Percentiles rank a stretch among this genome's conserved stretches.
These are phyloP conservation scores for Schizophyllum commune DNA, from an alignment of 1,284 basidiomycete species.

Conservation along the genomic window DNA sequence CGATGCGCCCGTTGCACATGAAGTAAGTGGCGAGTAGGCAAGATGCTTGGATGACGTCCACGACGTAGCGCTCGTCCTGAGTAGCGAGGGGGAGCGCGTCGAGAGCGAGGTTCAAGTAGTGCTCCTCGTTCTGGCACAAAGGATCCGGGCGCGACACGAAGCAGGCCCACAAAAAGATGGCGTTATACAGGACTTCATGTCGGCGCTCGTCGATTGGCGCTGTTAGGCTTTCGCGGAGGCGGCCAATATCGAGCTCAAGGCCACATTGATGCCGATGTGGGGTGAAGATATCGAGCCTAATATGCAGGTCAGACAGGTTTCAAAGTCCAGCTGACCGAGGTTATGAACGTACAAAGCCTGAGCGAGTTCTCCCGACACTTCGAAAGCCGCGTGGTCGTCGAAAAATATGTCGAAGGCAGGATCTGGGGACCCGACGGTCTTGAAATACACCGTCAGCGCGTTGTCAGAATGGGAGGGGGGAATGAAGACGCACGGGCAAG, in stretches of 20 bases:
- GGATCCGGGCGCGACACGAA: slow-evolving; percentile 65
- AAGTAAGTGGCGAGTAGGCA: slow-evolving; percentile 69
- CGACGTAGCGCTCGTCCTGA: not conserved
- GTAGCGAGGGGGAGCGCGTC: slow-evolving; percentile 54
- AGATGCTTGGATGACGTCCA: slow-evolving; percentile 63
- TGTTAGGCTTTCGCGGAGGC: slow-evolving; percentile 49
- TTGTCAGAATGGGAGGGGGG: slow-evolving; percentile 20
- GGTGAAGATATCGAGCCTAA: slow-evolving; percentile 54
- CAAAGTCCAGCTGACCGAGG: too few relatives aligned
- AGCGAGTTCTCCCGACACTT: slow-evolving; percentile 35
- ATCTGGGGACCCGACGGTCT: slow-evolving; percentile 27
- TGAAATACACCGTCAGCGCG: slow-evolving; percentile 43
- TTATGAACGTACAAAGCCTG: slow-evolving; percentile 51
- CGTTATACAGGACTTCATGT: slow-evolving; percentile 68
- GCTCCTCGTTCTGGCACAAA: slow-evolving; percentile 58
- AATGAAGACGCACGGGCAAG: slow-evolving; percentile 9
- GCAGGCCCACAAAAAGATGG: slow-evolving; percentile 75
- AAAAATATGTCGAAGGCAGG: slow-evolving; percentile 32
- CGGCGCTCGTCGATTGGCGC: slow-evolving; percentile 40
- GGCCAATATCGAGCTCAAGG: slow-evolving; percentile 57
- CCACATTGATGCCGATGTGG: slow-evolving; percentile 71
- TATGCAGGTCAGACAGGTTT: too few relatives aligned
- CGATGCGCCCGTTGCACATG: slow-evolving; percentile 59
- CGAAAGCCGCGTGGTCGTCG: too few relatives aligned
- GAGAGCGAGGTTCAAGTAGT: slow-evolving; percentile 55